These are phyloP conservation scores for Garcia nutans DNA, from an alignment of 345 rosid genomes.

Conservation along the genomic window DNA sequence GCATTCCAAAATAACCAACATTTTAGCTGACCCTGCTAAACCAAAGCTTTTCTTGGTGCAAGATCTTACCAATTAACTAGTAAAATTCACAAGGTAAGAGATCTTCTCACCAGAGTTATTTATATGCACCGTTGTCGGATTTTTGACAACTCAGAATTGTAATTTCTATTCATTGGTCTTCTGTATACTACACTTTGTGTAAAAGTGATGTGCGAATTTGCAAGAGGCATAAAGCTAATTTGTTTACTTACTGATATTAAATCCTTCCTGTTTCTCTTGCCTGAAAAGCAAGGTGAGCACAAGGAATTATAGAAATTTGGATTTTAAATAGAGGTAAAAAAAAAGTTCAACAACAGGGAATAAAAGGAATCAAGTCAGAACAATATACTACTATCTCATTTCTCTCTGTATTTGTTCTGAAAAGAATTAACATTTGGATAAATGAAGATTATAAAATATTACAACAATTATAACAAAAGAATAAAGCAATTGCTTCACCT, in stretches of 20 bases:
- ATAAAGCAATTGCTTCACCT: not conserved
- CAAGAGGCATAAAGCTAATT: not conserved
- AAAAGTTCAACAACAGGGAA: not conserved
- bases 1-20: not conserved
- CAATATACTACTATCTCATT: too few species aligned
- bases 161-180: not conserved
- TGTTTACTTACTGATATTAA: not conserved
- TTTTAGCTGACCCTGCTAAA: not conserved
- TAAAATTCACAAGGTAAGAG: not conserved
- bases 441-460: not conserved
- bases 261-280: not conserved
- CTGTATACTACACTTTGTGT: not conserved
- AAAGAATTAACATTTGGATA: not conserved
- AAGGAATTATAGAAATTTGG: not conserved
- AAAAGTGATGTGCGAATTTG: not conserved
- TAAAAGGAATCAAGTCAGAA: not conserved
- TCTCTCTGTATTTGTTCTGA: not conserved
- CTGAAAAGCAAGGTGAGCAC: not conserved
- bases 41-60: not conserved
- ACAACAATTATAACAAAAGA: conserved; percentile 6
- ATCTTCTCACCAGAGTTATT: not conserved
- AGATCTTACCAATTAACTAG: not conserved
- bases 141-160: not conserved
- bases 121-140: not conserved
- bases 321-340: not conserved